Percentiles rank a stretch among this genome's conserved stretches.
These are phyloP conservation scores for Pyrenophora tritici-repentis DNA, from an alignment of 2,329 filamentous ascomycete genomes.

Conservation along the genomic window DNA sequence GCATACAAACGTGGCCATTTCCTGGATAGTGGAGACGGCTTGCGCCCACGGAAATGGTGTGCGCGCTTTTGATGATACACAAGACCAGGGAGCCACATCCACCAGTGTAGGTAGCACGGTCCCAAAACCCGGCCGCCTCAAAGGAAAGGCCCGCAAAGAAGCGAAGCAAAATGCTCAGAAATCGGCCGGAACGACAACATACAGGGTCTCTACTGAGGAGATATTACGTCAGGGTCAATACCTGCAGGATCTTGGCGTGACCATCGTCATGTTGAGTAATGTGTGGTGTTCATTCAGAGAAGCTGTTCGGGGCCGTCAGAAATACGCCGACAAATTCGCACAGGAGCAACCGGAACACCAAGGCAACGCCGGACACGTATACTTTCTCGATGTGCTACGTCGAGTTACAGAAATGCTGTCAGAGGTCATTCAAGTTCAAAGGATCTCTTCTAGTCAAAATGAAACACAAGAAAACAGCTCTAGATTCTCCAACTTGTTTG, in stretches of 20 bases:
- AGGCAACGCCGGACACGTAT: not conserved
- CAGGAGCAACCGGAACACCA: not conserved
- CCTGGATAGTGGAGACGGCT: not conserved
- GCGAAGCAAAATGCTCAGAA: not conserved
- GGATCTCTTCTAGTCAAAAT: not conserved
- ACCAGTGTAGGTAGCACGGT: not conserved
- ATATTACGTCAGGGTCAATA: not conserved
- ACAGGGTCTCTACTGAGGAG: not conserved
- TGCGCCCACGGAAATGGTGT: not conserved
- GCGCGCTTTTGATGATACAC: not conserved
- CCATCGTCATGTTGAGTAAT: not conserved
- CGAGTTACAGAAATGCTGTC: not conserved
- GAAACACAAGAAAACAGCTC: not conserved
- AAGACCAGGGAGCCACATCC: not conserved
- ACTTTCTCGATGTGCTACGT: not conserved
- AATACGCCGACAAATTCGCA: not conserved
- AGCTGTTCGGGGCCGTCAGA: not conserved
- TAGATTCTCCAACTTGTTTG: not conserved
- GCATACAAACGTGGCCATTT: not conserved
- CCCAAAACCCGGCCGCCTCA: not conserved
- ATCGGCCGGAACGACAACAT: not conserved
- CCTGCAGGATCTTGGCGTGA: not conserved
- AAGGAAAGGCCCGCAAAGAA: not conserved
- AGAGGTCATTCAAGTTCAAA: not conserved
- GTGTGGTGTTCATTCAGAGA: not conserved